phyloP scores from a whole-genome alignment of 805 yeast genomes.

The Torulaspora quercuum region DNA sequence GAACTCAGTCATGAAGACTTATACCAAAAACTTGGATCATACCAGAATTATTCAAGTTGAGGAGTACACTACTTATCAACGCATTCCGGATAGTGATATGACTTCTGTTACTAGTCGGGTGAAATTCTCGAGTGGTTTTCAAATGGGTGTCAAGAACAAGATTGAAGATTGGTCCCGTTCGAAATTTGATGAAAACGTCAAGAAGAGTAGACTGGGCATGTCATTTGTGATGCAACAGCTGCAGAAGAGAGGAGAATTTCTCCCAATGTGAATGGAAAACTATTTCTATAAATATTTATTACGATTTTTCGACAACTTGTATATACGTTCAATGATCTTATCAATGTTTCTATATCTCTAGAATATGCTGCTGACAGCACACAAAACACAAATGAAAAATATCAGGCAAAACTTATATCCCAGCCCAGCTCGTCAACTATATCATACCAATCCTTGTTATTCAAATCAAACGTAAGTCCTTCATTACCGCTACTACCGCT shows the following conservation, averaged over 20 bases:
- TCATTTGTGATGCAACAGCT: conserved; percentile 69
- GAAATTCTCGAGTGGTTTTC: conserved; percentile 67
- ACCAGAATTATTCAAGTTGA: conserved; percentile 72
- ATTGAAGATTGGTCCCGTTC: conserved; percentile 81
- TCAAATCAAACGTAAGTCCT: conserved; percentile 44
- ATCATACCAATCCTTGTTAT: conserved; percentile 57
- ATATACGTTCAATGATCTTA: conserved; percentile 5
- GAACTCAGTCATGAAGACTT: conserved; percentile 53
- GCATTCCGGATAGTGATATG: conserved; percentile 29
- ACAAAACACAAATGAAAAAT: not conserved
- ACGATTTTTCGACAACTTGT: conserved; percentile 4
- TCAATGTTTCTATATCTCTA: not conserved
- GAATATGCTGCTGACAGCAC: not conserved
- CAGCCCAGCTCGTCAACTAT: conserved; percentile 65
- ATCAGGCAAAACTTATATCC: conserved; percentile 70
- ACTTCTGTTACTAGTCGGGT: conserved; percentile 59
- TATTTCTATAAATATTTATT: conserved; percentile 2
- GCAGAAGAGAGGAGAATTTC: conserved; percentile 33
- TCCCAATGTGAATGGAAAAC: conserved; percentile 1
- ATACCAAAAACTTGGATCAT: conserved; percentile 82
- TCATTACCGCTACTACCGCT: conserved; percentile 35
- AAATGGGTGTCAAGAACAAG: conserved; percentile 51
- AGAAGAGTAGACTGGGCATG: conserved; percentile 68
- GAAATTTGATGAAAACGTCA: conserved; percentile 64
- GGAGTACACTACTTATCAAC: conserved; percentile 61